Evolutionary conservation across 2,329 filamentous ascomycete species (phyloP).

Genomic region (Sporothrix inflata): DNA sequence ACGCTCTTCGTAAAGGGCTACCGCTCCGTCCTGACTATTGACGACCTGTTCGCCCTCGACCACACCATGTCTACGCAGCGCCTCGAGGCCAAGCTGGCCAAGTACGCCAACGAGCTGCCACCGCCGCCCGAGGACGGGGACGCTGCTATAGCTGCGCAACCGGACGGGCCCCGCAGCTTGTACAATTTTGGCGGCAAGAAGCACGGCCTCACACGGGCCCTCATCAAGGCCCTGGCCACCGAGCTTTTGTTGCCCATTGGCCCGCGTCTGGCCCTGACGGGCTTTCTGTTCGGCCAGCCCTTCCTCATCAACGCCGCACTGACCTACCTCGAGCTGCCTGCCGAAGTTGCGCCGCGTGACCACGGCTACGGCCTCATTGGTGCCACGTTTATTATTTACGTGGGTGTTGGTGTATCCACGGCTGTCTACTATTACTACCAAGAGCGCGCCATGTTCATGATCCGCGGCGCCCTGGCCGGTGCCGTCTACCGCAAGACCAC

Average conservation of each 20-base stretch:
- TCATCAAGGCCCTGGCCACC: slow-evolving; percentile 33
- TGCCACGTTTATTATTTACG: slow-evolving; percentile 46
- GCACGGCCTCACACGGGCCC: slow-evolving; percentile 30
- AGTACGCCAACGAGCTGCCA: slow-evolving; percentile 18
- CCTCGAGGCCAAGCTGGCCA: slow-evolving; percentile 33
- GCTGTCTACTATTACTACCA: slow-evolving; percentile 48
- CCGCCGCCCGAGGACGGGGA: slow-evolving; percentile 20
- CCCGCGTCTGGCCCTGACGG: slow-evolving; percentile 38
- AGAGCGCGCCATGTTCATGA: slow-evolving; percentile 40
- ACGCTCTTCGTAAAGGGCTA: slow-evolving; percentile 44
- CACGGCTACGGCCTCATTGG: slow-evolving; percentile 50
- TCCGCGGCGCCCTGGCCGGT: slow-evolving; percentile 39
- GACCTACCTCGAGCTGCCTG: slow-evolving; percentile 37
- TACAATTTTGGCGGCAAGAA: slow-evolving; percentile 26
- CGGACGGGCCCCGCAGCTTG: not conserved
- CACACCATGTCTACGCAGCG: slow-evolving; percentile 23
- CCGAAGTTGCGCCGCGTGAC: slow-evolving; percentile 32
- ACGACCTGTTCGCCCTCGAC: slow-evolving; percentile 44
- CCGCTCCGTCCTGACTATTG: slow-evolving; percentile 39
- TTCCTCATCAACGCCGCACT: slow-evolving; percentile 42
- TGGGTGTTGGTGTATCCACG: slow-evolving; percentile 46
- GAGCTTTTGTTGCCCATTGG: slow-evolving; percentile 37
- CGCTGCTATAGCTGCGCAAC: not conserved
- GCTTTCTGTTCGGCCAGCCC: slow-evolving; percentile 43
- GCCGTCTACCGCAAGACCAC: slow-evolving; percentile 43